These are phyloP conservation scores for Thielaviopsis euricoi DNA, from an alignment of 2,329 filamentous ascomycete species.

Conservation along the genomic window DNA sequence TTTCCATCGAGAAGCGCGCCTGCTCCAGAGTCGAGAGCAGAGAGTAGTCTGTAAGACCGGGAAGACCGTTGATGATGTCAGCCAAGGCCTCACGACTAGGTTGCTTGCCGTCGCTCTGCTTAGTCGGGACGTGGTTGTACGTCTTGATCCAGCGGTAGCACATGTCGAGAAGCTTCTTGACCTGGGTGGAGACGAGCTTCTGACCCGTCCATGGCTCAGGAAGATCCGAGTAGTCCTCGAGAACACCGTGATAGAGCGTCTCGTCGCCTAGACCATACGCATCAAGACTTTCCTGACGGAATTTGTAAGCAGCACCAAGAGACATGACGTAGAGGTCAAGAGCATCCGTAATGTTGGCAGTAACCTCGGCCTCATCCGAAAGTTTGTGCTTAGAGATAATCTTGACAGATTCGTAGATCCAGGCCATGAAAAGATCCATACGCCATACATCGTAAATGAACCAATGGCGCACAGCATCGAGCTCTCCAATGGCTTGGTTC, in stretches of 20 bases:
- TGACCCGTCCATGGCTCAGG: conserved; percentile 78
- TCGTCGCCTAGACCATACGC: conserved; percentile 60
- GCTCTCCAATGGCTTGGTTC: conserved; percentile 48
- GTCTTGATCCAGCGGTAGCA: conserved; percentile 37
- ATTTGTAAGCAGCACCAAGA: conserved; percentile 49
- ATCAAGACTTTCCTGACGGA: conserved; percentile 51
- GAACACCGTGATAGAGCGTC: conserved; percentile 46
- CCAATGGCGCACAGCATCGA: conserved; percentile 70
- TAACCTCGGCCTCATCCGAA: conserved; percentile 36
- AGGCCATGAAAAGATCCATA: conserved; percentile 60
- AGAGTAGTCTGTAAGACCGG: conserved; percentile 36
- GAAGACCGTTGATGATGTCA: conserved; percentile 31
- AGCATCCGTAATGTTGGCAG: conserved; percentile 50
- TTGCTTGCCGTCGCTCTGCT: conserved; percentile 17
- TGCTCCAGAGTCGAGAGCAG: conserved; percentile 37
- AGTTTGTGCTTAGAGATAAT: conserved; percentile 47
- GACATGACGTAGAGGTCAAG: conserved; percentile 37
- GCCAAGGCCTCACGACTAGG: conserved; percentile 26
- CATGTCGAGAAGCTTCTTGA: conserved; percentile 42
- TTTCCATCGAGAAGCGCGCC: conserved; percentile 31
- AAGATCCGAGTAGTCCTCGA: conserved; percentile 49
- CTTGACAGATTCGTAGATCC: conserved; percentile 63
- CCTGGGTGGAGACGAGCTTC: conserved; percentile 42
- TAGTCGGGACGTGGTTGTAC: conserved; percentile 19
- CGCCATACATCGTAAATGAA: conserved; percentile 62